phyloP scores from a whole-genome alignment of 2,329 filamentous ascomycete species.

The Penicillium polonicum region DNA sequence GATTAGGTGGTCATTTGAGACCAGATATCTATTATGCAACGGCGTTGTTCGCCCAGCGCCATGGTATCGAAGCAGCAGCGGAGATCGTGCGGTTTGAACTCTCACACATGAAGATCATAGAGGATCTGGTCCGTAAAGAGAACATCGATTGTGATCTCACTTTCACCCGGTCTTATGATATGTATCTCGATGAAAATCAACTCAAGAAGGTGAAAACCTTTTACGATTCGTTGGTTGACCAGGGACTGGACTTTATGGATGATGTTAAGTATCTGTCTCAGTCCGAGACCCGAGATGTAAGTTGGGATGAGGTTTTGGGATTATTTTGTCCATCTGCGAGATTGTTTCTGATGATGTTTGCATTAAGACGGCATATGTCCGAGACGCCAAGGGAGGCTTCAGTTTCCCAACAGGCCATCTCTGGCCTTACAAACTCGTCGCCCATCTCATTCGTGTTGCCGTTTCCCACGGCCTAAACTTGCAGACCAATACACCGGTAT shows the following conservation, averaged over 20 bases:
- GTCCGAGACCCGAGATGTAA: slow-evolving; percentile 21
- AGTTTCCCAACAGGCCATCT: slow-evolving; percentile 34
- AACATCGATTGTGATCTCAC: slow-evolving; percentile 46
- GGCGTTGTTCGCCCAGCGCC: slow-evolving; percentile 30
- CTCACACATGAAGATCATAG: slow-evolving; percentile 40
- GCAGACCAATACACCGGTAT: slow-evolving; percentile 53
- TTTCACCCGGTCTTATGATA: slow-evolving; percentile 41
- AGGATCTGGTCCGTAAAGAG: slow-evolving; percentile 41
- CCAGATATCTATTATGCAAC: slow-evolving; percentile 44
- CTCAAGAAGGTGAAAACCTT: slow-evolving; percentile 24
- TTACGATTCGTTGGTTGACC: slow-evolving; percentile 29
- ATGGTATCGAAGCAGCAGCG: slow-evolving; percentile 35
- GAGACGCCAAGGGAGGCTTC: slow-evolving; percentile 36
- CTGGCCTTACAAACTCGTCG: slow-evolving; percentile 75
- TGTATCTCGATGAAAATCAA: slow-evolving; percentile 37
- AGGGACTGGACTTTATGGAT: slow-evolving; percentile 29
- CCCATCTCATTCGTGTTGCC: slow-evolving; percentile 42
- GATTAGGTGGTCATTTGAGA: slow-evolving; percentile 39
- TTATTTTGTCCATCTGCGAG: too few species aligned
- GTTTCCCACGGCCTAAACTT: slow-evolving; percentile 43
- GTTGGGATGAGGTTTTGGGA: not conserved
- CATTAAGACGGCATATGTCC: slow-evolving; percentile 31
- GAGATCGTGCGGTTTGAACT: slow-evolving; percentile 44
- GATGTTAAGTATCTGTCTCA: slow-evolving; percentile 27
- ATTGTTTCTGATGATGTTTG: not conserved